Conservation (phyloP, 1,284 basidiomycete species). For the Papiliotrema flavescens region DNA sequence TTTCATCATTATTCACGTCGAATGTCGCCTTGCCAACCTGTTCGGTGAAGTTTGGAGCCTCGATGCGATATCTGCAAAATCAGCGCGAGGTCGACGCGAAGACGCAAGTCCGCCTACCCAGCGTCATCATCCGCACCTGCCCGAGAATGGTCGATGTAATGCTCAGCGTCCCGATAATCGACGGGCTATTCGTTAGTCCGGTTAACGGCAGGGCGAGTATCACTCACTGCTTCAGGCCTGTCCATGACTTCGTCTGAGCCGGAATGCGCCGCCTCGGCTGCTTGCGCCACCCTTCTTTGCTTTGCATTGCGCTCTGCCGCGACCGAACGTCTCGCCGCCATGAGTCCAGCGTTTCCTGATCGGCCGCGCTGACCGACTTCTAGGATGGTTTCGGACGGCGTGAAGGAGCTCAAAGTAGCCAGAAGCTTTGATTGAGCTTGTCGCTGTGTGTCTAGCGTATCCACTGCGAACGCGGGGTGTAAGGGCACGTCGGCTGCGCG, state of each 20-base stretch:
- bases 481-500: constrained; percentile 56
- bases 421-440: constrained; percentile 53
- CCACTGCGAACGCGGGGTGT: constrained; percentile 58
- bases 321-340: constrained; percentile 77
- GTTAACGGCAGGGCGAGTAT: no score
- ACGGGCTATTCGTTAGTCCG: no score
- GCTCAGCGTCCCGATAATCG: neutral
- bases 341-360: constrained; percentile 65
- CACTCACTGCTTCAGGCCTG: no score
- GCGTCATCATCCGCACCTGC: neutral
- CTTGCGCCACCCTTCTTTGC: neutral
- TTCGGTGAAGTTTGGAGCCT: constrained; percentile 4
- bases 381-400: constrained; percentile 85
- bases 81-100: constrained; percentile 7
- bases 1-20: constrained; percentile 81
- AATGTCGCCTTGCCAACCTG: constrained; percentile 60
- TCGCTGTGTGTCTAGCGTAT: neutral
- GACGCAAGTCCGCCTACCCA: constrained; percentile 1
- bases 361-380: constrained; percentile 78
- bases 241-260: no score
- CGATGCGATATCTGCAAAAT: neutral
- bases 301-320: neutral
- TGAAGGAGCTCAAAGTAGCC: constrained; percentile 73
- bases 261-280: no score
- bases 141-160: constrained; percentile 4